These are phyloP conservation scores for Clitoria ternatea DNA, from an alignment of 306 rosid species.

Conservation along the genomic window DNA sequence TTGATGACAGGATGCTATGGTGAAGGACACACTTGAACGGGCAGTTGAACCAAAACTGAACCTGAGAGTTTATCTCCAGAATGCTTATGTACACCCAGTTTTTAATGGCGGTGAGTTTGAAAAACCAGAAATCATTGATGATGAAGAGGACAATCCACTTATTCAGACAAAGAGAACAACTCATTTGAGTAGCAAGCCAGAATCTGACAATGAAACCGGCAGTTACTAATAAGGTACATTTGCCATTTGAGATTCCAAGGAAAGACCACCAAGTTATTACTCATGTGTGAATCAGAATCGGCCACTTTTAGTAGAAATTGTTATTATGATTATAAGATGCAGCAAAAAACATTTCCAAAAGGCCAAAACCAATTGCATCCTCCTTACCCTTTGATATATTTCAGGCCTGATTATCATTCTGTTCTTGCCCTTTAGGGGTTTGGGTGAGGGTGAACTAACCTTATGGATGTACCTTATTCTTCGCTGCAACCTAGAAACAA, in stretches of 20 bases:
- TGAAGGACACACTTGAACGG: conserved; percentile 79
- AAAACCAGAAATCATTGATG: conserved; percentile 37
- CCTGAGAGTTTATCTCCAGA: conserved; percentile 59
- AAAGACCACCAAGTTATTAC: neutral
- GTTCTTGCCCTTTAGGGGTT: too few relatives aligned
- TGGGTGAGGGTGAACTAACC: too few relatives aligned
- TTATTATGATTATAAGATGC: too few relatives aligned
- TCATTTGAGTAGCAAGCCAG: conserved; percentile 41
- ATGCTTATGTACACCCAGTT: conserved; percentile 73
- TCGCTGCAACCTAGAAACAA: too few relatives aligned
- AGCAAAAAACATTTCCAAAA: conserved; percentile 11
- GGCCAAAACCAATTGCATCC: neutral
- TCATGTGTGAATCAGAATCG: neutral
- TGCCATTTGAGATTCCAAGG: conserved; percentile 3
- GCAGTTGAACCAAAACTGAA: conserved; percentile 78
- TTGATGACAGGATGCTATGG: conserved; percentile 82
- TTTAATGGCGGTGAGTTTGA: conserved; percentile 43
- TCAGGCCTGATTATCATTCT: neutral
- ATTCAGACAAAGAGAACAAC: conserved; percentile 64
- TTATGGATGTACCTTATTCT: too few relatives aligned
- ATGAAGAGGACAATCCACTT: conserved; percentile 76
- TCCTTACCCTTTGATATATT: neutral
- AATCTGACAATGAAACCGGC: conserved; percentile 32
- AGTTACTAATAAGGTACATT: conserved; percentile 1
- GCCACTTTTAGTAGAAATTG: neutral